These are phyloP conservation scores for Cicer pinnatifidum DNA, from an alignment of 306 rosid species.

Conservation along the genomic window DNA sequence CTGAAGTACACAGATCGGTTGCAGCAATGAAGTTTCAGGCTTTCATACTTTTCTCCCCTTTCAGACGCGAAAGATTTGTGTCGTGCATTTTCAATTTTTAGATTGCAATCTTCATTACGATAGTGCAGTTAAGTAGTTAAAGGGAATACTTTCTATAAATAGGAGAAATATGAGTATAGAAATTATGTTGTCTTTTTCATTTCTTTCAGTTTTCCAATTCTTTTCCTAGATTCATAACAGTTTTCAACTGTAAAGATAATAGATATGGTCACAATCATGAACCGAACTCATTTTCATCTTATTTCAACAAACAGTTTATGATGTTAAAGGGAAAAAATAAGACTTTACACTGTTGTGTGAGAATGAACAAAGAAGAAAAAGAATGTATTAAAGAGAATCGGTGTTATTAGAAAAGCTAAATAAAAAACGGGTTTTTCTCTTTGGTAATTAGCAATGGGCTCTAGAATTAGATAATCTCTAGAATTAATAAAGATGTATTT, in stretches of 20 bases:
- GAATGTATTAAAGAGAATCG: conserved; percentile 6
- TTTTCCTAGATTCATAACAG: neutral
- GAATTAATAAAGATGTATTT: conserved; percentile 13
- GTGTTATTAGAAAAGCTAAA: neutral
- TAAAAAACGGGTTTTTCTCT: neutral
- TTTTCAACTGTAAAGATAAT: conserved; percentile 15
- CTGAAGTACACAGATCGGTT: neutral
- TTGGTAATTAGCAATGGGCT: neutral
- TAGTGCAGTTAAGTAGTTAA: neutral
- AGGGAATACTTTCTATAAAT: neutral
- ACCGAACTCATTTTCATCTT: neutral
- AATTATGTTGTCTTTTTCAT: neutral
- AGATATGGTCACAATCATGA: neutral
- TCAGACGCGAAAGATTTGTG: neutral
- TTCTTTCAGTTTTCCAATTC: neutral
- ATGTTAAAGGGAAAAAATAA: neutral
- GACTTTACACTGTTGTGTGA: neutral
- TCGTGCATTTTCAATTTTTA: neutral
- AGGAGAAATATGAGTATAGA: neutral
- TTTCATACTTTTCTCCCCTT: conserved; percentile 13
- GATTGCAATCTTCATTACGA: neutral
- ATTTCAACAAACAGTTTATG: conserved; percentile 12
- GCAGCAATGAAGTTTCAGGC: neutral
- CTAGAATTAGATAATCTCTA: neutral
- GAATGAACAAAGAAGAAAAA: conserved; percentile 20